Percentiles rank a stretch among this genome's conserved stretches.
Evolutionary conservation across 768 basidiomycete genomes (phyloP).

Genomic region (Mycena galericulata): DNA sequence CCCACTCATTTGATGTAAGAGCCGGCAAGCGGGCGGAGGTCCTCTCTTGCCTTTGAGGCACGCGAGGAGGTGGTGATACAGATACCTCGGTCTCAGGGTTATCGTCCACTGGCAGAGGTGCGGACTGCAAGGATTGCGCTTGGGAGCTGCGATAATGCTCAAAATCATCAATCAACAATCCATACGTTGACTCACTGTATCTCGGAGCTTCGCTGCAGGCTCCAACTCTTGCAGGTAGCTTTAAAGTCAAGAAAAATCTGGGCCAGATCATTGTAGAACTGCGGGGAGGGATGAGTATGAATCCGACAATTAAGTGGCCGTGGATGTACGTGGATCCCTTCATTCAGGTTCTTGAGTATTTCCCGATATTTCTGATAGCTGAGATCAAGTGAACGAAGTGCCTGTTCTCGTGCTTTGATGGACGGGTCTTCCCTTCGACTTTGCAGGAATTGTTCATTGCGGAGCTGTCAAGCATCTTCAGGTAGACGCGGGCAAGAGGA

Average conservation of each 20-base stretch:
- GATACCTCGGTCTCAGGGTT: slow-evolving; percentile 5
- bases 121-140: slow-evolving; percentile 51
- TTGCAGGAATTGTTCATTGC: slow-evolving; percentile 78
- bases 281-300: not conserved
- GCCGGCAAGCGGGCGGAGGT: slow-evolving; percentile 59
- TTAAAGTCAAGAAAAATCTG: slow-evolving; percentile 80
- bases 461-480: slow-evolving; percentile 51
- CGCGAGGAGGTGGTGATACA: slow-evolving; percentile 27
- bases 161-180: slow-evolving; percentile 12
- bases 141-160: slow-evolving; percentile 51
- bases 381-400: slow-evolving; percentile 83
- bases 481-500: not conserved
- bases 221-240: slow-evolving; percentile 82
- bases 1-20: slow-evolving; percentile 65
- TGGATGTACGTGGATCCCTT: slow-evolving; percentile 80
- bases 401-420: slow-evolving; percentile 84
- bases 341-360: slow-evolving; percentile 85
- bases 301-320: not conserved
- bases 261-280: slow-evolving; percentile 94
- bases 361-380: slow-evolving; percentile 92
- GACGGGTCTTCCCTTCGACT: slow-evolving; percentile 83
- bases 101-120: slow-evolving; percentile 52
- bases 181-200: slow-evolving; percentile 67
- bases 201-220: slow-evolving; percentile 76
- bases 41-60: slow-evolving; percentile 40